These are phyloP conservation scores for Mrakia gelida DNA, from an alignment of 768 basidiomycete genomes.

Conservation along the genomic window DNA sequence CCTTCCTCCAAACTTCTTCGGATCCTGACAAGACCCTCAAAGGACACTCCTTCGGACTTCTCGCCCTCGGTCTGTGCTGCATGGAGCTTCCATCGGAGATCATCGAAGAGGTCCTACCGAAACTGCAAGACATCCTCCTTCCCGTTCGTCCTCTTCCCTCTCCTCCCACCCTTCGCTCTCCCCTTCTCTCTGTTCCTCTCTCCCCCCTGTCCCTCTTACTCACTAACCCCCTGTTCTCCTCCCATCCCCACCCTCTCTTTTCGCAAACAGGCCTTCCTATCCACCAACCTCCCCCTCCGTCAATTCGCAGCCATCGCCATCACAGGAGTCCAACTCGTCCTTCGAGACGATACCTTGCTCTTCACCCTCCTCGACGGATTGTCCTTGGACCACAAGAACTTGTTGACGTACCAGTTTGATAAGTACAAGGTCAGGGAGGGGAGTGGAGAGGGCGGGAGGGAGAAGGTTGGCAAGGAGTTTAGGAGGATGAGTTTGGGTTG, in stretches of 20 bases:
- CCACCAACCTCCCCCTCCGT: slow-evolving; percentile 54
- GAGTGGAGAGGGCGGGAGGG: slow-evolving; percentile 39
- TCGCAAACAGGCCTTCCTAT: background rate
- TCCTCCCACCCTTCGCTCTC: background rate
- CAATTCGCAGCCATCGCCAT: slow-evolving; percentile 78
- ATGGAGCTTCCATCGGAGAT: slow-evolving; percentile 74
- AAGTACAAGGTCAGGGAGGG: background rate
- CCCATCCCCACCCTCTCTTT: background rate
- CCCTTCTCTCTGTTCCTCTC: background rate
- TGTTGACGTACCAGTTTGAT: slow-evolving; percentile 79
- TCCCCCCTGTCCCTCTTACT: background rate
- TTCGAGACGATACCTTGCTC: slow-evolving; percentile 71
- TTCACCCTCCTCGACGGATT: slow-evolving; percentile 75
- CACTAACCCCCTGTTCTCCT: background rate
- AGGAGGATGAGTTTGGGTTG: slow-evolving; percentile 7
- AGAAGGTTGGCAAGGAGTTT: slow-evolving; percentile 21
- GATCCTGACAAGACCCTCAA: background rate
- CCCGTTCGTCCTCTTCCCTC: slow-evolving; percentile 49
- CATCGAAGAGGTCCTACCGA: slow-evolving; percentile 79
- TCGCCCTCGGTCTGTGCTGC: slow-evolving; percentile 77
- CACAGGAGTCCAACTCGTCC: slow-evolving; percentile 74
- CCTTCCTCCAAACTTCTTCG: background rate
- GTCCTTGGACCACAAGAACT: slow-evolving; percentile 85
- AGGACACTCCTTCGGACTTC: slow-evolving; percentile 69
- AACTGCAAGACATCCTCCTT: slow-evolving; percentile 65